Evolutionary conservation across 805 yeast genomes (phyloP).

Genomic region (Blastobotrys attinorum): DNA sequence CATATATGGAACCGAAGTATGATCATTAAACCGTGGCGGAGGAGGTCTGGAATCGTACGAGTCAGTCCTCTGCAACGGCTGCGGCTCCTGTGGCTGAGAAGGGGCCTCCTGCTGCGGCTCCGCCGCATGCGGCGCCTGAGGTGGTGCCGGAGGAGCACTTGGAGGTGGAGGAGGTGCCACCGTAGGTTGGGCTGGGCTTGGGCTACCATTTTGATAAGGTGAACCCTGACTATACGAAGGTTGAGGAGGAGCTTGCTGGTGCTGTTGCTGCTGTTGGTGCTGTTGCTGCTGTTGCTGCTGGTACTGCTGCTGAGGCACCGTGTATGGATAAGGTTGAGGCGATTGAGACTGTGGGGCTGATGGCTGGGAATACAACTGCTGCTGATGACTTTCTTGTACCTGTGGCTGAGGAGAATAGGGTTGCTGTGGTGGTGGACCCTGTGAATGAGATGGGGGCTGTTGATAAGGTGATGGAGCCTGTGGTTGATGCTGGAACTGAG

Average conservation of each 20-base stretch:
- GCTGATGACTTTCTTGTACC: neutral
- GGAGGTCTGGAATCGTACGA: neutral
- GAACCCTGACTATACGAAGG: neutral
- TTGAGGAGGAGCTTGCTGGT: slow-evolving; percentile 1
- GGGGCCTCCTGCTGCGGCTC: neutral
- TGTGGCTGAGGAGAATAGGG: slow-evolving; percentile 1
- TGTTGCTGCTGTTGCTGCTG: slow-evolving; percentile 6
- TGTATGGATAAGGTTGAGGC: neutral
- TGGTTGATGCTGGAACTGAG: slow-evolving; percentile 2
- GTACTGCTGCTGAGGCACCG: slow-evolving; percentile 1
- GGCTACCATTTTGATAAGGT: neutral
- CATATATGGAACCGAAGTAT: too few species aligned
- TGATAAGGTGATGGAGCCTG: slow-evolving; percentile 1
- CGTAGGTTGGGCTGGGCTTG: too few species aligned
- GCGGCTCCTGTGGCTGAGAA: neutral
- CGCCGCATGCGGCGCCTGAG: neutral
- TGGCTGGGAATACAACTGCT: neutral
- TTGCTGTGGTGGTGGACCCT: neutral
- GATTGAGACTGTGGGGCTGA: neutral
- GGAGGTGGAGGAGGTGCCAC: slow-evolving; percentile 5
- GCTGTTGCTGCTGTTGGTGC: slow-evolving; percentile 6
- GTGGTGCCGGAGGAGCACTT: slow-evolving; percentile 3
- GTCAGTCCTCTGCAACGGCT: neutral
- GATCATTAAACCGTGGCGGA: neutral
- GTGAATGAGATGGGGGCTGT: neutral